Evolutionary conservation across 1,139 yeast species (phyloP), one percentile per base, ranked within the genome.

Genomic region (Yamadazyma sp.): DNA sequence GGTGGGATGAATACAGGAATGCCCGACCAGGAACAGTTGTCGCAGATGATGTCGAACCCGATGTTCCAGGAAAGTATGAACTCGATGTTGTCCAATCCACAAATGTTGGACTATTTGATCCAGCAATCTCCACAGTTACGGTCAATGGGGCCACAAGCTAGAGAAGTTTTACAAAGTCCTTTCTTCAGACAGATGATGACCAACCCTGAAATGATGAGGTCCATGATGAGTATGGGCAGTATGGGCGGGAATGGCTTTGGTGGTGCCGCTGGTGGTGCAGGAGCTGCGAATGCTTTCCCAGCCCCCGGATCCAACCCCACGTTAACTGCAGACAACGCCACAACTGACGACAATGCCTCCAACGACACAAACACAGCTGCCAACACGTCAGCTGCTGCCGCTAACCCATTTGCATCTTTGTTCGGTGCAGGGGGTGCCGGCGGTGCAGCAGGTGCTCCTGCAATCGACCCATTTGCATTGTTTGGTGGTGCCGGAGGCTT

Each of bases 101-200:
- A 83, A 56, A 83, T 83, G 89, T 60, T 91, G 41, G 97, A 91
- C 53, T 83, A 73, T 57, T 65, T 91, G 75, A 86, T 91, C 55
- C 81, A 81, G 54, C 87, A 84, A 52, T 81, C 86, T 49, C 96
- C 98, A 4, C 89, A 84, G 57, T 69, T 88, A 56, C 77, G 94
- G 50, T 79, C 82, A 4, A 79, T 88, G 88, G 95, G 95, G 10
- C 96, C 96, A 6, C 89, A 86, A 56, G 92, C 85, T 14, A 79
- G 97, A 54, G 81, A 86, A 56, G 75, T 89, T 83, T 65, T 92
- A 54, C 95, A 85, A 59, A 81, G 84, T 56, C 96, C 94, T 5
- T 76, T 80, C 55, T 81, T 91, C 60, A 79, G 96, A 61, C 83
- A 83, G 54, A 86, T 89, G 89, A 56, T 91, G 59, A 72, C 87